Percentiles rank a stretch among this genome's conserved stretches.
These are phyloP conservation scores for Dentipellis sp. DNA, from an alignment of 768 basidiomycete species.

Conservation along the genomic window DNA sequence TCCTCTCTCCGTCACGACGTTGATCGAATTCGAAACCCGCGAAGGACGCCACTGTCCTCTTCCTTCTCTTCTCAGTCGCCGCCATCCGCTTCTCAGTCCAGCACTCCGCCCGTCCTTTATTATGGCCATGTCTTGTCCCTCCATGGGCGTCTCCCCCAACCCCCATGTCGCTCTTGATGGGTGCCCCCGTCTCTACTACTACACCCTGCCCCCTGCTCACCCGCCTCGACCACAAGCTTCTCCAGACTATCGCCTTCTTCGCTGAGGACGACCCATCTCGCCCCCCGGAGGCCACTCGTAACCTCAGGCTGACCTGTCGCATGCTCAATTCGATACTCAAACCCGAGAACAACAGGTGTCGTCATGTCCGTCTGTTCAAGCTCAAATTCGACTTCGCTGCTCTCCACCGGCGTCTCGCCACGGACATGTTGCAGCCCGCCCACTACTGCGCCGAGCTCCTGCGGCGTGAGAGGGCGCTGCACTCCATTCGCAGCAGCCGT, in stretches of 20 bases:
- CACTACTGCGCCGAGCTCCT: constrained; percentile 31
- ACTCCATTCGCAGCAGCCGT: constrained; percentile 3
- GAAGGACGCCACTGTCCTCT: neutral
- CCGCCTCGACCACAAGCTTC: constrained; percentile 26
- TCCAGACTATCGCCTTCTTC: constrained; percentile 56
- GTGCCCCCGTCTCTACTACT: no score
- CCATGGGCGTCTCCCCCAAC: neutral
- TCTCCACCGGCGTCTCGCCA: constrained; percentile 38
- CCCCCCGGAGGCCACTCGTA: constrained; percentile 44
- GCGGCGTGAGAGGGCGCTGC: constrained; percentile 7
- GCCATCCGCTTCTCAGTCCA: neutral
- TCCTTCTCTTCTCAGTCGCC: neutral
- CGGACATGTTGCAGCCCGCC: constrained; percentile 27
- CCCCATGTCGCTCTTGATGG: constrained; percentile 21
- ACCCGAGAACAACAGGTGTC: constrained; percentile 42
- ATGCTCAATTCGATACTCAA: constrained; percentile 41
- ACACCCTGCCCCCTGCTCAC: no score
- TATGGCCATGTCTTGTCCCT: neutral
- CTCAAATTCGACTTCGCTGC: constrained; percentile 56
- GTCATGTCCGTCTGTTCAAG: constrained; percentile 64
- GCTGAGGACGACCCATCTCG: constrained; percentile 35
- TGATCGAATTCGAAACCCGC: neutral
- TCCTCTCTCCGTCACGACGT: no score
- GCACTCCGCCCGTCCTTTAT: neutral
- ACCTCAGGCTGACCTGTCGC: constrained; percentile 45